Conservation (phyloP, 192 early-diverging fungal species). For the Linnemannia exigua region DNA sequence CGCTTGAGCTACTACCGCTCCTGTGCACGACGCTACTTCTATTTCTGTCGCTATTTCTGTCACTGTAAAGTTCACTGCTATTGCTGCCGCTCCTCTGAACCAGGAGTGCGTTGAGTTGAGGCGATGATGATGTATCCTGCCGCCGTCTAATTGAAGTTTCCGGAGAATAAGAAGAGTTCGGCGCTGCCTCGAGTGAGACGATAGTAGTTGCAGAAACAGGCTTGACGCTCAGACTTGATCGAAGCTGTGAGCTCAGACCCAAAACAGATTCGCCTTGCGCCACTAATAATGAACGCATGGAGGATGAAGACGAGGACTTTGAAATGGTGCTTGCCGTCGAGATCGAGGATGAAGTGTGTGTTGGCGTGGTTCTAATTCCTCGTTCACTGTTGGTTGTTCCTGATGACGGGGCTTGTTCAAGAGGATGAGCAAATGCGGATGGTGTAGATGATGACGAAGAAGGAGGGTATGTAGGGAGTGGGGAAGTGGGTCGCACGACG, state of each 20-base stretch:
- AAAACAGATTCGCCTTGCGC: not conserved
- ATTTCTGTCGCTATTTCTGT: not conserved
- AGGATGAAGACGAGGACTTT: not conserved
- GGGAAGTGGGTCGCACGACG: not conserved
- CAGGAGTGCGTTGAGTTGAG: not conserved
- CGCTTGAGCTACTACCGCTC: not conserved
- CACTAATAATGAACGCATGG: not conserved
- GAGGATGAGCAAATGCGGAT: not conserved
- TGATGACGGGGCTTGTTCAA: not conserved
- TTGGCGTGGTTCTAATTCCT: not conserved
- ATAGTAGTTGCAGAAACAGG: not conserved
- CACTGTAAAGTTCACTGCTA: not conserved
- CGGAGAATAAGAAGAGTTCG: not conserved
- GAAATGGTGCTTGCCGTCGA: not conserved
- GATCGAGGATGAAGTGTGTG: not conserved
- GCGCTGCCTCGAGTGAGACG: too few relatives aligned
- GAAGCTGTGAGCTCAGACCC: not conserved
- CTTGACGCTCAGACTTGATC: not conserved
- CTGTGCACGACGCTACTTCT: not conserved
- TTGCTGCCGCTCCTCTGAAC: not conserved
- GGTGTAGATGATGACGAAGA: not conserved
- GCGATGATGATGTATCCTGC: not conserved
- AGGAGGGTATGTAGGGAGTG: not conserved
- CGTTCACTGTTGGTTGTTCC: not conserved
- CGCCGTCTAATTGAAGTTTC: not conserved